phyloP scores from a whole-genome alignment of 2,329 filamentous ascomycete genomes.

The Plenodomus tracheiphilus region DNA sequence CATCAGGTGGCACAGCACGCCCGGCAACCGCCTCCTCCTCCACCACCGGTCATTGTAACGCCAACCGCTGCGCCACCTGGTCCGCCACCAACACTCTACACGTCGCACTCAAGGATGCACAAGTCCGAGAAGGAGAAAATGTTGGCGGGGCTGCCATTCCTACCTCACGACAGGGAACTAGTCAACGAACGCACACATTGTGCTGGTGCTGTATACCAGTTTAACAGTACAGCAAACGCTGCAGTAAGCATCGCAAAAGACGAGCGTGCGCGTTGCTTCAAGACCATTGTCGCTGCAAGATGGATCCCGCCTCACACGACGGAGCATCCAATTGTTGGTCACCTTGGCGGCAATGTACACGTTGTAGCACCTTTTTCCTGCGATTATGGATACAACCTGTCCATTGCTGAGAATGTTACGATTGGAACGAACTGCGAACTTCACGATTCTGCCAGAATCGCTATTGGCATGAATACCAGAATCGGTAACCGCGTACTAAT shows the following conservation, averaged over 20 bases:
- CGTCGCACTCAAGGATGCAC: conserved; percentile 37
- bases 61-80: conserved; percentile 20
- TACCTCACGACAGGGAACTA: conserved; percentile 76
- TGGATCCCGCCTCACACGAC: conserved; percentile 36
- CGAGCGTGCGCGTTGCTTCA: conserved; percentile 71
- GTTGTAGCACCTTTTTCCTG: conserved; percentile 90
- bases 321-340: conserved; percentile 47
- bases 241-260: conserved; percentile 66
- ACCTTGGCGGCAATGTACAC: conserved; percentile 72
- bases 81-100: conserved; percentile 29
- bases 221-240: conserved; percentile 82
- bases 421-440: conserved; percentile 84
- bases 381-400: conserved; percentile 95
- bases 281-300: conserved; percentile 69
- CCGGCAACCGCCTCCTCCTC: conserved; percentile 18
- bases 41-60: conserved; percentile 13
- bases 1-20: conserved; percentile 25
- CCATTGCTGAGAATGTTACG: conserved; percentile 80
- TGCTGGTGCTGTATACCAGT: conserved; percentile 77
- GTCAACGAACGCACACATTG: conserved; percentile 84
- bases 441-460: conserved; percentile 81
- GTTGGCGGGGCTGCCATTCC: conserved; percentile 77
- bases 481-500: conserved; percentile 83
- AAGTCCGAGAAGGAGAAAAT: conserved; percentile 87
- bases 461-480: conserved; percentile 73